Conservation (phyloP, 768 basidiomycete species). For the Boletus rubroflammeus region DNA sequence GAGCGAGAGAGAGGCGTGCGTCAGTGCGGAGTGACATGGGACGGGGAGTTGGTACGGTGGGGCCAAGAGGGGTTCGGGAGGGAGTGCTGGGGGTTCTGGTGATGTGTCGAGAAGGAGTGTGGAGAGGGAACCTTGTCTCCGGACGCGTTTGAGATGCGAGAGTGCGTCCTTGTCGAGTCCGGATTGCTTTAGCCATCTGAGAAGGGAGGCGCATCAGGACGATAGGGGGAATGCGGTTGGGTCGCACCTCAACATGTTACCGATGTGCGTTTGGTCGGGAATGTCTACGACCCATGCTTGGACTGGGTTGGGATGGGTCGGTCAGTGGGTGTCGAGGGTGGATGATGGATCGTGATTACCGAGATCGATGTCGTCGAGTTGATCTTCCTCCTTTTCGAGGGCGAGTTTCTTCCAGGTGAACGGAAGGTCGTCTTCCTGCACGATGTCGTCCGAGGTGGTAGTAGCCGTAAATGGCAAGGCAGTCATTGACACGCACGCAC, state of each 20-base stretch:
- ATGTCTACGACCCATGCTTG: slow-evolving; percentile 78
- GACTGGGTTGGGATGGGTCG: slow-evolving; percentile 38
- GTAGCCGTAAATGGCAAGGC: slow-evolving; percentile 15
- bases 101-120: slow-evolving; percentile 55
- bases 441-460: slow-evolving; percentile 37
- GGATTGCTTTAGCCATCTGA: slow-evolving; percentile 66
- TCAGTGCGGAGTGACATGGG: slow-evolving; percentile 66
- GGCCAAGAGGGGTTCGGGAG: slow-evolving; percentile 43
- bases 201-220: background rate
- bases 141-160: slow-evolving; percentile 74
- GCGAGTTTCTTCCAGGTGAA: slow-evolving; percentile 59
- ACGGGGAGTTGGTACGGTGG: slow-evolving; percentile 57
- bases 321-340: background rate
- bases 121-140: slow-evolving; percentile 45
- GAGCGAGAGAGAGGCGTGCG: slow-evolving; percentile 54
- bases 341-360: slow-evolving; percentile 9
- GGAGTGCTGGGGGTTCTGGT: slow-evolving; percentile 45
- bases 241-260: slow-evolving; percentile 58
- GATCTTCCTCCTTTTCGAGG: slow-evolving; percentile 59
- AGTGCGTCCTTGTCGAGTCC: slow-evolving; percentile 59
- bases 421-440: slow-evolving; percentile 60
- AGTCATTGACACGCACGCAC: background rate
- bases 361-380: slow-evolving; percentile 47
- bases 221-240: background rate
- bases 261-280: slow-evolving; percentile 55